These are phyloP conservation scores for Pueraria montana DNA, from an alignment of 306 rosid species.

Conservation along the genomic window DNA sequence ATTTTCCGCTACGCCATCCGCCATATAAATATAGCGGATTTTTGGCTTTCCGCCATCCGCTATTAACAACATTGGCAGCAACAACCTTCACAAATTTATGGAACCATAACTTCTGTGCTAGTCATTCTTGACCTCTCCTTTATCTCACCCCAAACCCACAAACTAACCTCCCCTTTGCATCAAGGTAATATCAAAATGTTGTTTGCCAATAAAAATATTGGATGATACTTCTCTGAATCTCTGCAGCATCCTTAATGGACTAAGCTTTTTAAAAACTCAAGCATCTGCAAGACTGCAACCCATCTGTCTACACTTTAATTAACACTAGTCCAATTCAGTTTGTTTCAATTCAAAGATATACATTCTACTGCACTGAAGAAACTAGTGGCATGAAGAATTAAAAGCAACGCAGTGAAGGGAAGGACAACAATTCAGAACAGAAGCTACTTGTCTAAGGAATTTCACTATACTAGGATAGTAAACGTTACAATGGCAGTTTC, in stretches of 20 bases:
- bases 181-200: background rate
- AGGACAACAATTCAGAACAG: background rate
- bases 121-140: constrained; percentile 9
- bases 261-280: background rate
- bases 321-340: constrained; percentile 10
- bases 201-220: background rate
- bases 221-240: background rate
- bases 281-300: background rate
- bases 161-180: constrained; percentile 5
- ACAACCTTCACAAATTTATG: background rate
- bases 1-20: no score
- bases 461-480: background rate
- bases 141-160: constrained; percentile 3
- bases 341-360: constrained; percentile 25
- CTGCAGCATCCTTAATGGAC: background rate
- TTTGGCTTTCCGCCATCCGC: no score
- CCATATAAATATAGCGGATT: no score
- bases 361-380: background rate
- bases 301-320: constrained; percentile 9
- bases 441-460: background rate
- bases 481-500: background rate
- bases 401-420: background rate
- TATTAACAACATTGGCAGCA: no score
- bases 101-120: background rate
- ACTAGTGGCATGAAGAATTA: background rate